phyloP scores from a whole-genome alignment of 257 asterid genomes.

The Solanum chiquidenum region DNA sequence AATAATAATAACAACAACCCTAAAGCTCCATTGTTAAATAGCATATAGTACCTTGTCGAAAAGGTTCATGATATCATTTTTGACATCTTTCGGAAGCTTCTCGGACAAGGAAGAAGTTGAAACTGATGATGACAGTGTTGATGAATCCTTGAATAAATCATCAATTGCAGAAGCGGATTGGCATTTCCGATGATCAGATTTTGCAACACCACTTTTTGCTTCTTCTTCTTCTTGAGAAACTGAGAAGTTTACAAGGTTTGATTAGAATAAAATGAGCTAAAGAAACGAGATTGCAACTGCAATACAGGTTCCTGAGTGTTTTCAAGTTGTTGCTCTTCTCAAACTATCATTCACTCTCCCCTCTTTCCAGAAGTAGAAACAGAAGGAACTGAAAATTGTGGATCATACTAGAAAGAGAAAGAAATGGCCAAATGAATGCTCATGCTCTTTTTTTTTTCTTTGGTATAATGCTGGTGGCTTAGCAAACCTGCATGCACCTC shows the following conservation, averaged over 20 bases:
- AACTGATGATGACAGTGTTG: conserved; percentile 21
- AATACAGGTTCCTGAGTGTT: background rate
- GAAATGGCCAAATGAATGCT: background rate
- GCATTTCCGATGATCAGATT: conserved; percentile 31
- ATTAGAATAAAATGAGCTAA: background rate
- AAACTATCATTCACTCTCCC: background rate
- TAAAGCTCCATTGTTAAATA: background rate
- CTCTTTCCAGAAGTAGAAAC: background rate
- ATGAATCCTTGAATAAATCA: conserved; percentile 65
- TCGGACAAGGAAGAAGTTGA: conserved; percentile 30
- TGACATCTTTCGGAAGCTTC: conserved; percentile 65
- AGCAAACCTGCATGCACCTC: background rate
- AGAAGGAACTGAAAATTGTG: background rate
- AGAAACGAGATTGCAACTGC: background rate
- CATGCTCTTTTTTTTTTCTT: background rate
- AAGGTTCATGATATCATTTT: conserved; percentile 89
- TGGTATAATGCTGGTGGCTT: background rate
- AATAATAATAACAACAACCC: background rate
- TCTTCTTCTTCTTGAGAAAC: conserved; percentile 52
- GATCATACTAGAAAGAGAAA: background rate
- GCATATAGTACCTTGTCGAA: conserved; percentile 67
- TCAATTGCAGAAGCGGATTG: conserved; percentile 58
- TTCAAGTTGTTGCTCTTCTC: background rate
- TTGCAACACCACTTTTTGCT: conserved; percentile 28
- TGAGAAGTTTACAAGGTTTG: conserved; percentile 21